These are phyloP conservation scores for Picea engelmannii DNA, from an alignment of 83 land plant species.

Conservation along the genomic window DNA sequence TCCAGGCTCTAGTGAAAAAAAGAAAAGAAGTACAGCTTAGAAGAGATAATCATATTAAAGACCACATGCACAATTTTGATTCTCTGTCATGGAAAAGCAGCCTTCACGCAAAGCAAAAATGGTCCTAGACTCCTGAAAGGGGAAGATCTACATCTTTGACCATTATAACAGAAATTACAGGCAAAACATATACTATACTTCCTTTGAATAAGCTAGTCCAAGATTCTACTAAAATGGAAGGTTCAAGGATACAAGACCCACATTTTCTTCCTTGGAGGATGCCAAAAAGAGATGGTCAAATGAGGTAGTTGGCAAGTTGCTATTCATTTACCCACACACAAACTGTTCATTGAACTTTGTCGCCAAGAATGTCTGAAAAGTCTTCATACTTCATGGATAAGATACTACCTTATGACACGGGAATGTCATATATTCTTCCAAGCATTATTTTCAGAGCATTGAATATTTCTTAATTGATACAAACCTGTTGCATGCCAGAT, in stretches of 20 bases:
- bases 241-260: background rate
- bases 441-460: background rate
- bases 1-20: background rate
- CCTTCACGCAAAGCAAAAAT: background rate
- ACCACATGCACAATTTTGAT: too few relatives aligned
- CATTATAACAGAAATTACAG: too few relatives aligned
- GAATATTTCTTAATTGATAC: background rate
- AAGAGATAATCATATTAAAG: background rate
- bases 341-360: background rate
- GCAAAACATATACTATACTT: too few relatives aligned
- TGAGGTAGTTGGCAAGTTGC: background rate
- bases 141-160: too few relatives aligned
- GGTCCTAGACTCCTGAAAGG: too few relatives aligned
- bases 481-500: constrained; percentile 95
- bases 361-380: background rate
- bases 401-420: background rate
- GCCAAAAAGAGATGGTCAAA: background rate
- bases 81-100: background rate
- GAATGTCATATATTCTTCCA: background rate
- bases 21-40: background rate
- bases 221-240: background rate
- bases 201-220: background rate
- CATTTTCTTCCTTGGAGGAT: too few relatives aligned
- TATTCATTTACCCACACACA: background rate
- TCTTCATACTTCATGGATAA: background rate